Evolutionary conservation across 164 flowering plant species (phyloP), one percentile per base, ranked within the genome.

Genomic region (Magnolia changhungtana): DNA sequence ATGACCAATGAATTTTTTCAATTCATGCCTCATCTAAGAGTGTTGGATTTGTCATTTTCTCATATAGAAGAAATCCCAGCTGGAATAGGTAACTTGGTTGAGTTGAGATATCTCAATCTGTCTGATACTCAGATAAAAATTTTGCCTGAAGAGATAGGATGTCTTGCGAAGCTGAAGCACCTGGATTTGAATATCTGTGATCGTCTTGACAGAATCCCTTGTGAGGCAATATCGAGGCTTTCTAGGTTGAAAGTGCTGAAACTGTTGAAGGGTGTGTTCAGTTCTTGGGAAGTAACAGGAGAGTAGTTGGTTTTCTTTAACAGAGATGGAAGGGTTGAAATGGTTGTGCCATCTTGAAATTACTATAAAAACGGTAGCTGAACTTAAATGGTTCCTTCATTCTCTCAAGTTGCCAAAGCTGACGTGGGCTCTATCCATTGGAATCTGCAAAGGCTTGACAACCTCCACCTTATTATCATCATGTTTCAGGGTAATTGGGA

Each of bases 1-100:
- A n/a, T 75, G 19, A 20, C 65, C 1, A 67, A 64, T 8, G 24
- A 49, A 2, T 78, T 78, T 24, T 78, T 78, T 23, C 13, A 69
- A 10, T 64, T 18, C 20, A 74, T 78, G 81, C 75, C 61, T n/a
- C 19, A n/a, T 37, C 61, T 79, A 9, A 65, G 64, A 67, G 81
- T 79, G 16, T 29, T 79, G 50, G 72, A 79, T 72, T n/a, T n/a
- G n/a, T n/a, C n/a, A n/a, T n/a, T n/a, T n/a, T n/a, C n/a, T n/a
- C n/a, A n/a, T n/a, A n/a, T n/a, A n/a, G n/a, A n/a, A n/a, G n/a
- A n/a, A n/a, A n/a, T n/a, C n/a, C n/a, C n/a, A n/a, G n/a, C n/a
- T n/a, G n/a, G n/a, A n/a, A n/a, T n/a, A n/a, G n/a, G n/a, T n/a
- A n/a, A n/a, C n/a, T n/a, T n/a, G n/a, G n/a, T n/a, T n/a, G n/a